Percentiles rank a stretch among this genome's conserved stretches.
Conservation (phyloP, 805 yeast genomes). For the Millerago galiae region DNA sequence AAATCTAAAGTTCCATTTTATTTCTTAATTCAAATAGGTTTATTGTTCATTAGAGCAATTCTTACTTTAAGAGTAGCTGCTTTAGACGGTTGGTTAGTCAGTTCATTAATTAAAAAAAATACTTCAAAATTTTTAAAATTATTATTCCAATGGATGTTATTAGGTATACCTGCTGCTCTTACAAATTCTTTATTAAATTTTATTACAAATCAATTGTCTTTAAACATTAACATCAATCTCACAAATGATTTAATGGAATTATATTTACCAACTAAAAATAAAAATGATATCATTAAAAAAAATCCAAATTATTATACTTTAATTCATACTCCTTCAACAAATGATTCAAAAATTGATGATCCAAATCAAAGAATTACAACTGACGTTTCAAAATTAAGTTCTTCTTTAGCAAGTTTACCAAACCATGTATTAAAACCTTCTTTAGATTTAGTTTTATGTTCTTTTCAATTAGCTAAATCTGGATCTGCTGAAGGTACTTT, state of each 20-base stretch:
- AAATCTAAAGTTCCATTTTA: constrained; percentile 20
- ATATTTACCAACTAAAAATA: constrained; percentile 55
- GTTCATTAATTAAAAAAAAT: constrained; percentile 67
- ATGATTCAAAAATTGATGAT: constrained; percentile 44
- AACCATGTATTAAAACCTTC: constrained; percentile 81
- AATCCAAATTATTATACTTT: constrained; percentile 71
- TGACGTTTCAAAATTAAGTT: constrained; percentile 69
- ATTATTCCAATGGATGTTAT: constrained; percentile 68
- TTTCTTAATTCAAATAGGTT: constrained; percentile 22
- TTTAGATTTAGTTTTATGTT: constrained; percentile 72
- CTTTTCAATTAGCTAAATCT: constrained; percentile 54
- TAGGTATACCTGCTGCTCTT: constrained; percentile 82
- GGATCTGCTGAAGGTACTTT: constrained; percentile 67
- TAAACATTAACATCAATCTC: constrained; percentile 54
- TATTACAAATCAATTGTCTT: constrained; percentile 51
- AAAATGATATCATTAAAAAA: constrained; percentile 26
- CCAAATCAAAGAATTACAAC: constrained; percentile 82
- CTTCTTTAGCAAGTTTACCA: constrained; percentile 66
- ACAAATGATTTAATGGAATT: constrained; percentile 59
- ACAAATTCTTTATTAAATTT: constrained; percentile 66
- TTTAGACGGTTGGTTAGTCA: constrained; percentile 79
- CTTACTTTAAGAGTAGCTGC: constrained; percentile 78
- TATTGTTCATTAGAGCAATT: constrained; percentile 62
- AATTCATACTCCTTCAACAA: constrained; percentile 44
- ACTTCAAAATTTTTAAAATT: constrained; percentile 58